Conservation (phyloP, 768 basidiomycete species). For the Tephrocybe sp. region DNA sequence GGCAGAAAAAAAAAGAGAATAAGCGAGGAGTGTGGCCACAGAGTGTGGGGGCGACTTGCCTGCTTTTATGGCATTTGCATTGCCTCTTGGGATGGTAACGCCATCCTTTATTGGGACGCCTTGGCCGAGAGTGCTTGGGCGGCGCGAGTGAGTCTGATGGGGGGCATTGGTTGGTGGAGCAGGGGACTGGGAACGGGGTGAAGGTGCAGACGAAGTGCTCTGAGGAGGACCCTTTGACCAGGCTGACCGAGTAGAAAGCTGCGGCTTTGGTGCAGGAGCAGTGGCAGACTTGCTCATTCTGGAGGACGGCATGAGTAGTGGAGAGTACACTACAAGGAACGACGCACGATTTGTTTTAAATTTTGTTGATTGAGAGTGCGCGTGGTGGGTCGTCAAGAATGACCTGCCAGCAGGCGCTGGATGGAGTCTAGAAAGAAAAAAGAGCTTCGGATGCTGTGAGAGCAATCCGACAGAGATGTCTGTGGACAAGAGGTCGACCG, state of each 20-base stretch:
- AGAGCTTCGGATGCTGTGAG: conserved; percentile 38
- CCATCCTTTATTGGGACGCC: conserved; percentile 78
- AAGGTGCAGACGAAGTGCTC: conserved; percentile 51
- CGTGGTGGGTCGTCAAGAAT: conserved; percentile 77
- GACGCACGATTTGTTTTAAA: no score
- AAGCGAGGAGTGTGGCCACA: conserved; percentile 9
- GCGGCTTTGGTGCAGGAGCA: conserved; percentile 67
- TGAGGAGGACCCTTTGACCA: conserved; percentile 89
- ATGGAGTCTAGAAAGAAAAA: conserved; percentile 43
- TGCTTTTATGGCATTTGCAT: conserved; percentile 65
- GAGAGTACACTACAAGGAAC: no score
- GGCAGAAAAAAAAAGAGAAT: conserved; percentile 7
- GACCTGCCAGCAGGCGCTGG: conserved; percentile 89
- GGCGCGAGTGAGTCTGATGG: conserved; percentile 66
- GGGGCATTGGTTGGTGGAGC: conserved; percentile 45
- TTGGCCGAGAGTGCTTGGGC: conserved; percentile 70
- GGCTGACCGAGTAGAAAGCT: conserved; percentile 79
- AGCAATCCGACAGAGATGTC: conserved; percentile 42
- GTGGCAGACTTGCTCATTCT: conserved; percentile 96
- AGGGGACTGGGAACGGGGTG: conserved; percentile 78
- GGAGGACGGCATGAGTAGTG: conserved; percentile 40
- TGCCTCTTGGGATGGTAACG: conserved; percentile 67
- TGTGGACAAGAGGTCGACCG: conserved; percentile 28
- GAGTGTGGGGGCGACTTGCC: conserved; percentile 35
- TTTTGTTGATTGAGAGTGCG: conserved; percentile 34